Evolutionary conservation across 257 asterid species (phyloP), one percentile per base, ranked within the genome.

Genomic region (Craterostigma plantagineum): DNA sequence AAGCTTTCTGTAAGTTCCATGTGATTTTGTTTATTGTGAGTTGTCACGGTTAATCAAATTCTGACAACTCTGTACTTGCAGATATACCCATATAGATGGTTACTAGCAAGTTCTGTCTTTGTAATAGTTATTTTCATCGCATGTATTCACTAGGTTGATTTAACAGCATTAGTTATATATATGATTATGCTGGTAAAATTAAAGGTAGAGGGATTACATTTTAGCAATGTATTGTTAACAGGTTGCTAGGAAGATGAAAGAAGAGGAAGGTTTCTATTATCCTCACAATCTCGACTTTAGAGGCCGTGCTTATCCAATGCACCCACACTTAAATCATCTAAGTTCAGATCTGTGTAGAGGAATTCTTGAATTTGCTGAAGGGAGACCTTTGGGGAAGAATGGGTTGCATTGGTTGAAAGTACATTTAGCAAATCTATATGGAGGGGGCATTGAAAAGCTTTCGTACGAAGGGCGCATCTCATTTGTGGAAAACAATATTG

Each of bases 231-330:
- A 23, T 23, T 23, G 2, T 23, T 58, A 56, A 39, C 70, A 87
- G 97, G 97, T 87, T 55, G 97, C 97, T 59, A 81, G 82, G 50
- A 76, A 76, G 63, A 65, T 87, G 92, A 87, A 68, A 72, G 93
- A 76, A 12, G 97, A 87, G 58, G 92, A 81, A 54, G 97, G 95
- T 14, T 81, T 87, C 62, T 87, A 78, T 61, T 87, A 78, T 68
- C 95, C 97, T 36, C 97, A 87, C 72, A 87, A 87, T 73, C 79
- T 87, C 50, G 97, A 87, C 75, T 87, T 87, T 48, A 76, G 97
- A 48, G 97, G 97, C 50, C 91, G 97, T 45, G 97, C 97, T 51
- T 87, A 87, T 61, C 97, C 97, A 34, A 81, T 87, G 97, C 95
- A 87, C 66, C 92, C 97, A 10, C 94, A 87, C 70, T 57, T 87